These are phyloP conservation scores for Lachnellula suecica DNA, from an alignment of 2,329 filamentous ascomycete genomes.

Conservation along the genomic window DNA sequence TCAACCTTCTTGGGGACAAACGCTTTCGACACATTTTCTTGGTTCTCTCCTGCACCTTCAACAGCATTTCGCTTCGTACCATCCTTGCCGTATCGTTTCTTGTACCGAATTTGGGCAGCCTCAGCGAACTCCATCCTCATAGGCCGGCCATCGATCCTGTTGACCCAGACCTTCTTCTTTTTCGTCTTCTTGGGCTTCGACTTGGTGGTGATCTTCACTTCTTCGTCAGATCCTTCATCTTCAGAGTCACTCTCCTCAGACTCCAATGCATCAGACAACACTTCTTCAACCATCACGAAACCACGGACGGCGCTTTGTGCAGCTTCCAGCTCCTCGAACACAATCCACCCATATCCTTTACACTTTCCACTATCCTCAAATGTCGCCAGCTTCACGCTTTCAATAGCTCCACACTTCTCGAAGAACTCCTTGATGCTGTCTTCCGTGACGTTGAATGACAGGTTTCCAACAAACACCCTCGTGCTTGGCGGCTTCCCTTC, in stretches of 20 bases:
- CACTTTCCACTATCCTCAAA: conserved; percentile 98
- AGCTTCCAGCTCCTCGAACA: conserved; percentile 76
- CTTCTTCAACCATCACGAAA: conserved; percentile 68
- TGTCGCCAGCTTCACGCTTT: conserved; percentile 84
- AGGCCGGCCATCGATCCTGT: conserved; percentile 74
- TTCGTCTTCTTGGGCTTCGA: conserved; percentile 53
- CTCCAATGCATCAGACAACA: conserved; percentile 35
- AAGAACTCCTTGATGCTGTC: conserved; percentile 82
- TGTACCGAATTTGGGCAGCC: conserved; percentile 84
- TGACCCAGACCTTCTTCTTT: conserved; percentile 80
- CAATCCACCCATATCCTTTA: conserved; percentile 95
- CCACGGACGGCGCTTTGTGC: conserved; percentile 78
- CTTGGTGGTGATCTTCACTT: conserved; percentile 34
- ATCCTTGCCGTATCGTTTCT: conserved; percentile 87
- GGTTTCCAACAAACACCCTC: conserved; percentile 85
- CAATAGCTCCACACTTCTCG: conserved; percentile 77
- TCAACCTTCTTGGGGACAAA: conserved; percentile 40
- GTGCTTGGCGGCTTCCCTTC: conserved; percentile 68
- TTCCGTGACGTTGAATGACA: conserved; percentile 78
- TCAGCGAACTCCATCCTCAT: conserved; percentile 93
- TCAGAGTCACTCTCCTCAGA: conserved; percentile 30
- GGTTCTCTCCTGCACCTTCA: conserved; percentile 22
- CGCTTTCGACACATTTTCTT: conserved; percentile 26
- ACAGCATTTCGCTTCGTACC: conserved; percentile 40
- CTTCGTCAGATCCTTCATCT: conserved; percentile 33